Percentiles rank a stretch among this genome's conserved stretches.
These are phyloP conservation scores for Somion occarium DNA, from an alignment of 1,284 basidiomycete genomes.

Conservation along the genomic window DNA sequence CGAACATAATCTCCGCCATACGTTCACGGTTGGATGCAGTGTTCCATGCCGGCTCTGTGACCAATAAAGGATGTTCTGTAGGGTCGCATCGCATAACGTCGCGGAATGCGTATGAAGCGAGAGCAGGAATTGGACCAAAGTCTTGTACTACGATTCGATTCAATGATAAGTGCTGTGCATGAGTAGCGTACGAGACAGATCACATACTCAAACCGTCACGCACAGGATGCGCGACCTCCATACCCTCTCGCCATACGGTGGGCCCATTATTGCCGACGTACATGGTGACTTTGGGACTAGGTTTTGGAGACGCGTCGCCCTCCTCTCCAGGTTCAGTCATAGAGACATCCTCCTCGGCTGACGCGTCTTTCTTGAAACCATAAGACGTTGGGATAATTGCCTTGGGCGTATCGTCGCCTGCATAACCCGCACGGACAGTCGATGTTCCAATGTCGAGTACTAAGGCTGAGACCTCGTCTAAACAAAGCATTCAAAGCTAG, in stretches of 20 bases:
- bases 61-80: slow-evolving; percentile 86
- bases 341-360: slow-evolving; percentile 47
- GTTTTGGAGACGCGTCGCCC: slow-evolving; percentile 20
- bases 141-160: slow-evolving; percentile 59
- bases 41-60: slow-evolving; percentile 98
- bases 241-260: slow-evolving; percentile 85
- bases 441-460: slow-evolving; percentile 94
- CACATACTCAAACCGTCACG: slow-evolving; percentile 80
- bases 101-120: slow-evolving; percentile 74
- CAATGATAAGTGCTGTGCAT: not conserved
- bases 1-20: slow-evolving; percentile 96
- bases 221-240: slow-evolving; percentile 86
- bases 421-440: slow-evolving; percentile 90
- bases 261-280: slow-evolving; percentile 90
- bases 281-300: slow-evolving; percentile 45
- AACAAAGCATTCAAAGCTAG: slow-evolving; percentile 3
- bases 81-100: slow-evolving; percentile 72
- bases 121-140: slow-evolving; percentile 68
- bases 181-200: not conserved
- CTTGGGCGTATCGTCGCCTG: slow-evolving; percentile 95
- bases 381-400: slow-evolving; percentile 88
- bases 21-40: slow-evolving; percentile 84
- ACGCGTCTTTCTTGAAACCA: slow-evolving; percentile 52
- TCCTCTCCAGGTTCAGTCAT: slow-evolving; percentile 46
- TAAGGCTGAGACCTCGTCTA: slow-evolving; percentile 92